Percentiles rank a stretch among this genome's conserved stretches.
Evolutionary conservation across 371 early-diverging fungal genomes (phyloP).

Genomic region (Mucor mucedo): DNA sequence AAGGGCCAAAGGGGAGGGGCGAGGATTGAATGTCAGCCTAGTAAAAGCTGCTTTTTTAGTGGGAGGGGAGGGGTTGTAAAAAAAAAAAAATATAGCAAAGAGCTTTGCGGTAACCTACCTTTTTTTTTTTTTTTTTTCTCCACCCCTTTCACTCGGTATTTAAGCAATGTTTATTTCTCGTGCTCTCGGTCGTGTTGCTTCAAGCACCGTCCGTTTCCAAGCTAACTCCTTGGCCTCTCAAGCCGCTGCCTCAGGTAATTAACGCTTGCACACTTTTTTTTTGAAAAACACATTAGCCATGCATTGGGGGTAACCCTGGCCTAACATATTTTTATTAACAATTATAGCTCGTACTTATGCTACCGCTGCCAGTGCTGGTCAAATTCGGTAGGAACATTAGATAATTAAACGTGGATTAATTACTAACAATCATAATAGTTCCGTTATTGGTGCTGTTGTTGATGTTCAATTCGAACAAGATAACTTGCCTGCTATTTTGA

Average conservation of each 20-base stretch:
- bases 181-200: slow-evolving; percentile 45
- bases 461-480: slow-evolving; percentile 95
- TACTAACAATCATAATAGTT: slow-evolving; percentile 7
- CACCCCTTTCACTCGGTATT: slow-evolving; percentile 33
- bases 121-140: slow-evolving; percentile 14
- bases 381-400: slow-evolving; percentile 35
- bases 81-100: slow-evolving; percentile 4
- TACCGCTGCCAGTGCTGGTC: slow-evolving; percentile 41
- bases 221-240: slow-evolving; percentile 29
- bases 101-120: slow-evolving; percentile 15
- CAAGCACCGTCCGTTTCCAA: slow-evolving; percentile 38
- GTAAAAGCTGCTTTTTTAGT: background rate
- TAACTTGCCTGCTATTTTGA: slow-evolving; percentile 89
- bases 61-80: slow-evolving; percentile 6
- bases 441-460: slow-evolving; percentile 96
- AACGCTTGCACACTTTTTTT: background rate
- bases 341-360: slow-evolving; percentile 39
- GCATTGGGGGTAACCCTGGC: slow-evolving; percentile 9
- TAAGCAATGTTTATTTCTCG: slow-evolving; percentile 43
- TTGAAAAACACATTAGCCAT: too few species aligned
- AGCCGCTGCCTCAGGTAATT: slow-evolving; percentile 31
- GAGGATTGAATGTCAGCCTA: too few species aligned
- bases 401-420: too few species aligned
- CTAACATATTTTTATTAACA: background rate
- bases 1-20: too few species aligned